Conservation (phyloP, 805 yeast species). For the Metschnikowia bowlesiae region DNA sequence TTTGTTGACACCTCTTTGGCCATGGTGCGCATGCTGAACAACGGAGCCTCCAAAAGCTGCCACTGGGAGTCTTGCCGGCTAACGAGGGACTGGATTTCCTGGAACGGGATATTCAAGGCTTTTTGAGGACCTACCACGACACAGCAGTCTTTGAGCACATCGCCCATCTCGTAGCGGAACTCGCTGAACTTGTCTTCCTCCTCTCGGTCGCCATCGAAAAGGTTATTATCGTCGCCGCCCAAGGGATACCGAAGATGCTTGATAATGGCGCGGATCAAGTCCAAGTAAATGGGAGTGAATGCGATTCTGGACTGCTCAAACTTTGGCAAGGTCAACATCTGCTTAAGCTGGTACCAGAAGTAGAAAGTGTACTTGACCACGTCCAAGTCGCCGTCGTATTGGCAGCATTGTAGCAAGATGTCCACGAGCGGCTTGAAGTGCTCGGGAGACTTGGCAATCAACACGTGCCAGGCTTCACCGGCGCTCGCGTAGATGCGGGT, state of each 20-base stretch:
- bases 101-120: constrained; percentile 69
- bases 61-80: constrained; percentile 43
- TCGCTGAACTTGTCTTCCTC: constrained; percentile 90
- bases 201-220: constrained; percentile 67
- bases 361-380: constrained; percentile 85
- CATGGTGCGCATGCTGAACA: constrained; percentile 89
- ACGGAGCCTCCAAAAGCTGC: constrained; percentile 88
- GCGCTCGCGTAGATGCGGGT: constrained; percentile 84
- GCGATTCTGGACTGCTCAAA: constrained; percentile 49
- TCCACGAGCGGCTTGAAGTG: constrained; percentile 71
- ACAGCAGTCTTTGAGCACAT: constrained; percentile 93
- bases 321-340: constrained; percentile 57
- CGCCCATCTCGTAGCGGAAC: constrained; percentile 95
- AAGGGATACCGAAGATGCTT: constrained; percentile 73
- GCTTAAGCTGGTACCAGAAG: constrained; percentile 85
- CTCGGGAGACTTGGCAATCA: constrained; percentile 68
- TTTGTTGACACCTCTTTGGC: constrained; percentile 77
- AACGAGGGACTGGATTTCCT: constrained; percentile 45
- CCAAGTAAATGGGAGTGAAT: constrained; percentile 52
- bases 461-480: constrained; percentile 92
- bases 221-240: constrained; percentile 26
- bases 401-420: constrained; percentile 64
- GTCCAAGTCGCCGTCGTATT: constrained; percentile 78
- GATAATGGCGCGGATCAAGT: constrained; percentile 58
- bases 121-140: constrained; percentile 75